A percentile compares a stretch with the other conserved stretches of the same genome.
Conservation (phyloP, 192 early-diverging fungal species). For the Entomortierella lignicola region DNA sequence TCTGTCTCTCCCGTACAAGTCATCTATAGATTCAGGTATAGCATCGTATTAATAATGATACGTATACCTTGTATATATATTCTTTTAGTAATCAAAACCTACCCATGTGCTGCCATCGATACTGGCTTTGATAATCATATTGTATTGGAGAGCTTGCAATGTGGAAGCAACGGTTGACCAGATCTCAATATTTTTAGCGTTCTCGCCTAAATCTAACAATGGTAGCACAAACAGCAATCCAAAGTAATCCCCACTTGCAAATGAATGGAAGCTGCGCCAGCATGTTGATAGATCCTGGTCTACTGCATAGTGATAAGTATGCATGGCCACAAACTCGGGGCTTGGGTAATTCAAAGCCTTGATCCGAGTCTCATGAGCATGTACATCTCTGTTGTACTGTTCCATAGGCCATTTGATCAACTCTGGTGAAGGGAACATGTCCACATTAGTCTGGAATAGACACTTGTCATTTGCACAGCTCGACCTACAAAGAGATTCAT, state of each 20-base stretch:
- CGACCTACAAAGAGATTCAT: conserved; percentile 37
- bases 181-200: conserved; percentile 27
- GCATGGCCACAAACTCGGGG: conserved; percentile 55
- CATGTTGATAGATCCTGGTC: conserved; percentile 61
- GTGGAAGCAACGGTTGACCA: conserved; percentile 32
- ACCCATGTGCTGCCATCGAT: conserved; percentile 38
- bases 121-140: conserved; percentile 49
- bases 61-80: too few species aligned
- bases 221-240: conserved; percentile 61
- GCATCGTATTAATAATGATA: neutral
- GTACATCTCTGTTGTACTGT: conserved; percentile 34
- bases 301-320: conserved; percentile 65
- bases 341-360: conserved; percentile 52
- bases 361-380: conserved; percentile 56
- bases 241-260: conserved; percentile 55
- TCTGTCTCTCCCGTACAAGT: conserved; percentile 25
- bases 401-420: conserved; percentile 47
- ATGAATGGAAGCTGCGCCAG: conserved; percentile 56
- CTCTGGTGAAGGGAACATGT: conserved; percentile 59
- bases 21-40: conserved; percentile 15
- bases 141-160: conserved; percentile 6
- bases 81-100: neutral
- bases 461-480: conserved; percentile 64
- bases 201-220: conserved; percentile 27
- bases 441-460: conserved; percentile 65